Conservation (phyloP, 2,329 filamentous ascomycete species). For the Neopestalotiopsis clavispora region DNA sequence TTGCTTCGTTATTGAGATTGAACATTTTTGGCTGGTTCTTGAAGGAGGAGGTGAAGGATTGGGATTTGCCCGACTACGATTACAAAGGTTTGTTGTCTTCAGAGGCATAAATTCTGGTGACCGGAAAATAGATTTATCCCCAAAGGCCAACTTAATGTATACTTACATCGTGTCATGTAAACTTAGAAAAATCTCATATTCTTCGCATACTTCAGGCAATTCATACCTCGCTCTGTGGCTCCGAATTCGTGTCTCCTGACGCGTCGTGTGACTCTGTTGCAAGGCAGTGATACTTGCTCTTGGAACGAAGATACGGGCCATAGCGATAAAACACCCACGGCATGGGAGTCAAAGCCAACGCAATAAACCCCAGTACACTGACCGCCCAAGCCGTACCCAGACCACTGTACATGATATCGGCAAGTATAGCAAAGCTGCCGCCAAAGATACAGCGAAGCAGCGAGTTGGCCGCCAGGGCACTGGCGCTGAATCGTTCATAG, state of each 20-base stretch:
- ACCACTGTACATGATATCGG: slow-evolving; percentile 53
- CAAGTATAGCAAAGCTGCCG: slow-evolving; percentile 58
- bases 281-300: background rate
- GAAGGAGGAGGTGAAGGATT: slow-evolving; percentile 37
- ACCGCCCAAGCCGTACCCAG: slow-evolving; percentile 65
- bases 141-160: too few relatives aligned
- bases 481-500: slow-evolving; percentile 58
- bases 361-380: slow-evolving; percentile 56
- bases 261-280: background rate
- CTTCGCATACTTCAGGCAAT: background rate
- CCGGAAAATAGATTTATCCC: too few relatives aligned
- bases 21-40: slow-evolving; percentile 39
- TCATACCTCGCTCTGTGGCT: background rate
- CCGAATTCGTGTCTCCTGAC: background rate
- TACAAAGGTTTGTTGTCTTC: background rate
- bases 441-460: slow-evolving; percentile 56
- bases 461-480: slow-evolving; percentile 61
- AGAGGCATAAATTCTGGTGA: background rate
- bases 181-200: too few relatives aligned
- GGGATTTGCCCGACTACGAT: slow-evolving; percentile 44
- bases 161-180: background rate
- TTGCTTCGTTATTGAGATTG: slow-evolving; percentile 38
- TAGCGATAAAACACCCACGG: slow-evolving; percentile 25
- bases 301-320: slow-evolving; percentile 16
- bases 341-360: slow-evolving; percentile 28